These are phyloP conservation scores for Phenoliferia sp. DNA, from an alignment of 1,284 basidiomycete genomes.

Conservation along the genomic window DNA sequence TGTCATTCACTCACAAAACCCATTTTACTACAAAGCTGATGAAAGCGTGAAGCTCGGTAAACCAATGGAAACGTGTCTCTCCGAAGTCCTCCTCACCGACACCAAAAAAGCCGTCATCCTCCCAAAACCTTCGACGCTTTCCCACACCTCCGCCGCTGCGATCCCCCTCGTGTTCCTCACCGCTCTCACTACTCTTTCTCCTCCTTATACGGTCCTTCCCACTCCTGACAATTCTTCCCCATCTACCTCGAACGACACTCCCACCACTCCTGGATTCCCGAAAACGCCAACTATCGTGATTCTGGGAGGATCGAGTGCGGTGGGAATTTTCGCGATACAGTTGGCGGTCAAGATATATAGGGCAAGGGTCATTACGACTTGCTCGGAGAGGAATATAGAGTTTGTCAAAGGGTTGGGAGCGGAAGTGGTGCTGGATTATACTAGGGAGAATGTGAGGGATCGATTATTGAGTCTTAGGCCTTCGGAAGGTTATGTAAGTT, in stretches of 20 bases:
- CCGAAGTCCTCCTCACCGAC: constrained; percentile 40
- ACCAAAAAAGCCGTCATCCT: constrained; percentile 40
- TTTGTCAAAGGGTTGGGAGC: constrained; percentile 49
- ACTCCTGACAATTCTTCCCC: constrained; percentile 28
- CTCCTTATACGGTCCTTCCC: constrained; percentile 28
- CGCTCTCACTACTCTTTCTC: constrained; percentile 53
- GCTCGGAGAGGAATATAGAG: constrained; percentile 53
- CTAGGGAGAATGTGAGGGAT: constrained; percentile 48
- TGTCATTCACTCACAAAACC: background rate
- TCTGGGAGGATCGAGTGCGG: constrained; percentile 60
- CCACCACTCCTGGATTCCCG: too few relatives aligned
- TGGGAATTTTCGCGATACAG: constrained; percentile 61
- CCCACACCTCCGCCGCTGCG: constrained; percentile 55
- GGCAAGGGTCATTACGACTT: constrained; percentile 54
- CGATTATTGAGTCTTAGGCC: constrained; percentile 44
- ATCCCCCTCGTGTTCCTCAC: constrained; percentile 55
- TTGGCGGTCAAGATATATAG: constrained; percentile 55
- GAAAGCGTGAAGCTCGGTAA: constrained; percentile 8
- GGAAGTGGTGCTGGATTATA: constrained; percentile 57
- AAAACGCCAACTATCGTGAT: constrained; percentile 51
- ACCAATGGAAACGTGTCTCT: constrained; percentile 24
- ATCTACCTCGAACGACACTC: constrained; percentile 46
- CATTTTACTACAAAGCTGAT: background rate
- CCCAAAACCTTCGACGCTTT: constrained; percentile 50
- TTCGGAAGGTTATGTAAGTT: constrained; percentile 36